phyloP scores from a whole-genome alignment of 345 rosid genomes.

The Hypericum androsaemum region DNA sequence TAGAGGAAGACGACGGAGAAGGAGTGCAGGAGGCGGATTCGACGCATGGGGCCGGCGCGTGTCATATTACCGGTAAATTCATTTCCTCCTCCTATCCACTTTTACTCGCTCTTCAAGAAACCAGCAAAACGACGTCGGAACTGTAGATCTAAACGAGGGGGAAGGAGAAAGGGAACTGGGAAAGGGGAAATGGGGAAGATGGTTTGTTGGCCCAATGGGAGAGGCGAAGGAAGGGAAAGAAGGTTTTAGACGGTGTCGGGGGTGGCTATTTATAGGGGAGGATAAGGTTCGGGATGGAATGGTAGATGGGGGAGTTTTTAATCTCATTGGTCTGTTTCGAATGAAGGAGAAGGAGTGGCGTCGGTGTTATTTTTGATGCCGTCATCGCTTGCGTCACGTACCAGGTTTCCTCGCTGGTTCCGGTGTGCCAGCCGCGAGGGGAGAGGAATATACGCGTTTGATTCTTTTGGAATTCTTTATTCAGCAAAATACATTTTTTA shows the following conservation, averaged over 20 bases:
- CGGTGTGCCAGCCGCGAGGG: no score
- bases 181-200: not conserved
- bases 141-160: no score
- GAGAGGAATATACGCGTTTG: no score
- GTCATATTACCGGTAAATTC: constrained; percentile 51
- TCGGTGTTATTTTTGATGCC: constrained; percentile 17
- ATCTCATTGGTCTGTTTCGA: not conserved
- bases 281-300: not conserved
- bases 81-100: constrained; percentile 17
- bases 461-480: no score
- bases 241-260: accelerated
- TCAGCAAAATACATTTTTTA: no score
- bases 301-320: not conserved
- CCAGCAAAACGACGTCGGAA: no score
- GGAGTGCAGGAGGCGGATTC: constrained; percentile 70
- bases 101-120: not conserved
- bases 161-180: no score
- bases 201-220: constrained; percentile 20
- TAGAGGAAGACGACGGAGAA: constrained; percentile 17
- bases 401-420: no score
- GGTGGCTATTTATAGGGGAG: constrained; percentile 16
- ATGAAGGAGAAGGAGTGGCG: constrained; percentile 14
- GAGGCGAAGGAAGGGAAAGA: constrained; percentile 17
- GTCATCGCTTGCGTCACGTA: no score
- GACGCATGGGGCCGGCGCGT: constrained; percentile 35